Conservation (phyloP, 331 rosid species). For the Rhamnella rubrinervis region DNA sequence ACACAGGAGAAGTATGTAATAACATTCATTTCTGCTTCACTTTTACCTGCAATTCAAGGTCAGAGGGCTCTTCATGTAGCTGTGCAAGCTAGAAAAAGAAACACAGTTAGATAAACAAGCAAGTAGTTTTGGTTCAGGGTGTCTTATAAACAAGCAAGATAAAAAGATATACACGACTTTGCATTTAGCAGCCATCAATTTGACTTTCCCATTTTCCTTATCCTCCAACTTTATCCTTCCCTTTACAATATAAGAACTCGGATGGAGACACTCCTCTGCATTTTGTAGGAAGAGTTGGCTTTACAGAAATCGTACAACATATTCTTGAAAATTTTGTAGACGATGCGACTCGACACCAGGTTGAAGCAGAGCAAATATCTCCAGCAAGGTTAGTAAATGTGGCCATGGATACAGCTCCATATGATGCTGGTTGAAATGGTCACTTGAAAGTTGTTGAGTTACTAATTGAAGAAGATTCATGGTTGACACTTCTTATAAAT, state of each 20-base stretch:
- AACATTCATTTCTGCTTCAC: no score
- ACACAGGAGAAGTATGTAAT: no score
- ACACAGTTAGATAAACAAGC: no score
- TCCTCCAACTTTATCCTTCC: not conserved
- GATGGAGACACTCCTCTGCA: constrained; percentile 17
- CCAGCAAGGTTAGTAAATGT: not conserved
- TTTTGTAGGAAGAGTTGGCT: constrained; percentile 12
- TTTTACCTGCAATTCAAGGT: no score
- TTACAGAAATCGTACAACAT: not conserved
- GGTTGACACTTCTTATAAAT: not conserved
- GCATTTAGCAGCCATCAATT: no score
- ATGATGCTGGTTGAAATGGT: not conserved
- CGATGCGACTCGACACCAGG: not conserved
- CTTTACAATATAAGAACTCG: not conserved
- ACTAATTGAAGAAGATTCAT: not conserved
- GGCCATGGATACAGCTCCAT: not conserved
- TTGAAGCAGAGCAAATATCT: not conserved
- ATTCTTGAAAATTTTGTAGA: not conserved
- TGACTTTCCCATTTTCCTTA: no score
- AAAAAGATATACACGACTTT: no score
- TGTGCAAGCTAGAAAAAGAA: no score
- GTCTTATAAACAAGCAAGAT: no score
- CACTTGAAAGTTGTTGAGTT: not conserved
- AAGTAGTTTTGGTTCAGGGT: no score
- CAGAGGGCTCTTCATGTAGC: no score